Evolutionary conservation across 257 asterid genomes (phyloP), one percentile per base, ranked within the genome.

Genomic region (Jacaranda mimosifolia): DNA sequence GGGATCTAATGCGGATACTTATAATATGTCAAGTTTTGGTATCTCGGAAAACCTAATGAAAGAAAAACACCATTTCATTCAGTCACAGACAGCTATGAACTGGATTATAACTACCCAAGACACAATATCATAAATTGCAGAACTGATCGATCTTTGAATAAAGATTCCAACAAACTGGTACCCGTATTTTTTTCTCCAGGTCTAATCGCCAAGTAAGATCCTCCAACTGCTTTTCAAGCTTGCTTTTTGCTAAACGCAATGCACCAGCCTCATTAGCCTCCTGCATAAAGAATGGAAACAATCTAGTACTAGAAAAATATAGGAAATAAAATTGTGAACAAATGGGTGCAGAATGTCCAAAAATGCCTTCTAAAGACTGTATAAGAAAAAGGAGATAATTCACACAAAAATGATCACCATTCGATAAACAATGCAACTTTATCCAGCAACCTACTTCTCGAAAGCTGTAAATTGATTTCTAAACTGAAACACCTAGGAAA

Each of bases 181-280:
- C 99, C 90, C 99, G 92, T 62, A 90, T 72, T 85, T 90, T 96
- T 80, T 93, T 96, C 91, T 96, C 99, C 74, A 96, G 88, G 68
- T 90, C 91, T 89, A 93, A 86, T 76, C 99, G 91, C 99, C 97
- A 96, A 2, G 98, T 96, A 63, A 96, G 94, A 89, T 96, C 99
- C 82, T 96, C 99, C 89, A 93, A 80, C 87, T 93, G 98, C 85
- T 89, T 96, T 79, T 96, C 98, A 75, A 96, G 98, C 88, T 96
- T 96, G 78, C 83, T 83, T 87, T 96, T 96, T 39, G 98, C 99
- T 52, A 93, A 62, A 79, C 98, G 97, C 85, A 96, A 84, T 63
- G 98, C 98, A 78, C 99, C 99, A 65, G 99, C 85, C 83, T 96
- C 99, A 80, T 91, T 96, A 58, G 99, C 99, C 84, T 91, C 99